Conservation (phyloP, 495 filamentous ascomycete genomes). For the Penicillium pulvis region DNA sequence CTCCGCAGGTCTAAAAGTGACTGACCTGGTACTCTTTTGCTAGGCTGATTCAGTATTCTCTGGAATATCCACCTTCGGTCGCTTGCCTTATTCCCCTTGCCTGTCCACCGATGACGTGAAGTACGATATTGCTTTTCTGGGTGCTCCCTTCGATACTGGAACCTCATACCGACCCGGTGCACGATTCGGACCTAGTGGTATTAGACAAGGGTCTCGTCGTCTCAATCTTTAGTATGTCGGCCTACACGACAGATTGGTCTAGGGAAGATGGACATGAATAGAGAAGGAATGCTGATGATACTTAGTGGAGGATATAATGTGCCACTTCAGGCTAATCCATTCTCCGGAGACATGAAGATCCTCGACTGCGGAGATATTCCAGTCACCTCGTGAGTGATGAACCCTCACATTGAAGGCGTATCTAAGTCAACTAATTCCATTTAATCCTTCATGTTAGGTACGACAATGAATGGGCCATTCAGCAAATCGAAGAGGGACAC, state of each 20-base stretch:
- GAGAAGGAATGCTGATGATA: constrained; percentile 50
- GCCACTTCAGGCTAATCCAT: constrained; percentile 60
- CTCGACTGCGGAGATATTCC: constrained; percentile 79
- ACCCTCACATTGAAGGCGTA: constrained; percentile 10
- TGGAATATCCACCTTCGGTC: constrained; percentile 76
- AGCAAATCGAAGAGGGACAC: constrained; percentile 70
- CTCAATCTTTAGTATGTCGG: constrained; percentile 65
- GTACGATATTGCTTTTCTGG: constrained; percentile 84
- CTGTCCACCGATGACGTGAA: constrained; percentile 66
- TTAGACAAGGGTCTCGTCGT: constrained; percentile 75
- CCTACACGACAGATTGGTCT: background rate
- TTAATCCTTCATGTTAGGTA: constrained; percentile 32
- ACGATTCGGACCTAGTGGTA: constrained; percentile 79
- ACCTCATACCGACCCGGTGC: constrained; percentile 81
- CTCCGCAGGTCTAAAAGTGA: too few species aligned
- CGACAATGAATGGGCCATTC: constrained; percentile 74
- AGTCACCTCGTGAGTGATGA: constrained; percentile 64
- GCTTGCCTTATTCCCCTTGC: constrained; percentile 77
- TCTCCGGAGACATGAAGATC: constrained; percentile 65
- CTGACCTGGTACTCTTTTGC: background rate
- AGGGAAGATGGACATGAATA: background rate
- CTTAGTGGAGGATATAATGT: constrained; percentile 67
- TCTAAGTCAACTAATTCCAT: background rate
- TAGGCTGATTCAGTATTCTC: constrained; percentile 74
- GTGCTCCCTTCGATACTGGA: constrained; percentile 66